Evolutionary conservation across 78 protist species (phyloP), one percentile per base, ranked within the genome.

Genomic region (Pigoraptor vietnamica): DNA sequence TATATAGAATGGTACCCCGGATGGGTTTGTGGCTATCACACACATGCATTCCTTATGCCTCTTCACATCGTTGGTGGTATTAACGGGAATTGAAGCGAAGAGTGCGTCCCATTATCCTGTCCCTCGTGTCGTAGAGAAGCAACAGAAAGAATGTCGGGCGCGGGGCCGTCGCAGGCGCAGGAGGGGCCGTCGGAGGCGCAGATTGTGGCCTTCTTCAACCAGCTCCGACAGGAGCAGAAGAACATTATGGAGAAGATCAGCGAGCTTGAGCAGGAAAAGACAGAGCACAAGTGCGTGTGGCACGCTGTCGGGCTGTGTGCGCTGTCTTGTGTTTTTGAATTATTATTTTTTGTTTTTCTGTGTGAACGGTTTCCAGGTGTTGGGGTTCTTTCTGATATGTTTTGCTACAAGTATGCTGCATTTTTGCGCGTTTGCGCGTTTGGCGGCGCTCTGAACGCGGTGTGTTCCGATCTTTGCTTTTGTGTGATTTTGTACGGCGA

Each of bases 211-310:
- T 48, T 48, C 67, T 48, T 48, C 14, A 48, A 48, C 14, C 67
- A 48, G 67, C 33, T 92, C 88, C 40, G 91, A 23, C 40, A 37
- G 37, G 83, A 92, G 37, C 88, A 40, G 87, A 33, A 36, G 32
- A 25, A 19, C 23, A 10, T 88, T 0, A 35, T 25, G 40, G 24
- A 82, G 35, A 93, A 90, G 88, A 83, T 89, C 0, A 33, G 83
- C 37, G 94, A 93, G 39, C 48, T 93, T 6, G 89, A 89, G 90
- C 2, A 0, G n/a, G 92, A 93, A 23, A 6, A 0, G 37, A 37
- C 88, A 6, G 94, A 93, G 56, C 92, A 93, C 92, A 86, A 89
- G 87, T 92, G 34, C 86, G 92, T 23, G 21, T 55, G 19, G 55
- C 55, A 10, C 37, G 56, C 37, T 37, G 35, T 37, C 0, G 21